Conservation (phyloP, 2,329 filamentous ascomycete genomes). For the Rutstroemia sp. region DNA sequence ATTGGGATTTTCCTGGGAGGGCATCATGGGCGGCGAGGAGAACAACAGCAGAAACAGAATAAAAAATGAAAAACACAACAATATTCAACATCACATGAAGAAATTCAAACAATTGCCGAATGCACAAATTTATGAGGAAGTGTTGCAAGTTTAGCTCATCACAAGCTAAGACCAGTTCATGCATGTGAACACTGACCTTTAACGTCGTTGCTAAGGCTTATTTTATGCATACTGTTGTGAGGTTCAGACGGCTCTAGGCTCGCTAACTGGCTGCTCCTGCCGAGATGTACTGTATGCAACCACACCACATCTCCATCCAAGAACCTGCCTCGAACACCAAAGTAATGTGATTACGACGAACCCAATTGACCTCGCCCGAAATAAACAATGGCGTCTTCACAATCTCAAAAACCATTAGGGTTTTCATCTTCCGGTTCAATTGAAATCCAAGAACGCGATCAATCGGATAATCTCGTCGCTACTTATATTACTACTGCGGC, state of each 20-base stretch:
- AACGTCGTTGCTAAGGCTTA: neutral
- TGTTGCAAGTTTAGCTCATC: neutral
- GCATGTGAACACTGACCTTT: neutral
- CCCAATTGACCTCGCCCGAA: neutral
- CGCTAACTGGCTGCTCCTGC: no score
- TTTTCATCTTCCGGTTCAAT: neutral
- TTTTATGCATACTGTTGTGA: neutral
- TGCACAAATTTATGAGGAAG: no score
- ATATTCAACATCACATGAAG: no score
- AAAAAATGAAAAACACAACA: no score
- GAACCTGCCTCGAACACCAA: no score
- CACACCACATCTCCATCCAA: neutral
- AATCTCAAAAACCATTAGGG: neutral
- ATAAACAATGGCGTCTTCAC: neutral
- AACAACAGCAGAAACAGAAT: no score
- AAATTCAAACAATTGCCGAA: no score
- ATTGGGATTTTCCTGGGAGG: no score
- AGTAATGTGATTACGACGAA: neutral
- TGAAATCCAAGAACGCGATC: slow-evolving; percentile 25
- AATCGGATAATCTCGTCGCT: slow-evolving; percentile 27
- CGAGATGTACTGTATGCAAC: no score
- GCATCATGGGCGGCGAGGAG: neutral
- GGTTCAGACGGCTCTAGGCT: neutral
- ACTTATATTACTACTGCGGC: slow-evolving; percentile 21
- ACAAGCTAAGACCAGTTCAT: slow-evolving; percentile 4